phyloP scores from a whole-genome alignment of 331 rosid genomes.

The Acacia pycnantha region DNA sequence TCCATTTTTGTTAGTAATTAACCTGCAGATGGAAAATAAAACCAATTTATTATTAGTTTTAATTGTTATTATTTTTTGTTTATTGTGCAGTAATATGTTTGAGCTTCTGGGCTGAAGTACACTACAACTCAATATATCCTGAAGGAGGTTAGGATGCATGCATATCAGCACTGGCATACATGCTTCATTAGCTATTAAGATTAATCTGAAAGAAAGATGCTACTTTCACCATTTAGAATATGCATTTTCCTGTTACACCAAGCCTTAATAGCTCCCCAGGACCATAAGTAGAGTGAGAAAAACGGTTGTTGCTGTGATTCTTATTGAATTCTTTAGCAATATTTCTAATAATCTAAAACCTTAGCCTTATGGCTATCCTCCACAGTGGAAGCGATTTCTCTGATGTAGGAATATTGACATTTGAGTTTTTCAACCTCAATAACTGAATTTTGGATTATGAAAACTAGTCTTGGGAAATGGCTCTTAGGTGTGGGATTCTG shows the following conservation, averaged over 20 bases:
- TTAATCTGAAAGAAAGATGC: background rate
- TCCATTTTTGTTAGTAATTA: background rate
- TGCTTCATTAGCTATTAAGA: background rate
- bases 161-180: background rate
- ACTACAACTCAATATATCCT: slow-evolving; percentile 60
- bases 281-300: background rate
- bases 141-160: slow-evolving; percentile 50
- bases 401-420: background rate
- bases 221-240: background rate
- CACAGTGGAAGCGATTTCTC: background rate
- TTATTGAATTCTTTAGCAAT: background rate
- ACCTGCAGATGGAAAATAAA: background rate
- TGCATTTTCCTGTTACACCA: background rate
- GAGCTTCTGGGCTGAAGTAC: slow-evolving; percentile 77
- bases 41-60: background rate
- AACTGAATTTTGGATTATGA: background rate
- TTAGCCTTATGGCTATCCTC: background rate
- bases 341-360: background rate
- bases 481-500: background rate
- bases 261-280: background rate
- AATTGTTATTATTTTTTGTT: background rate
- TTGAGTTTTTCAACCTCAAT: background rate
- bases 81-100: slow-evolving; percentile 51
- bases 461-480: background rate
- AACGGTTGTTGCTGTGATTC: background rate